Base-by-base conservation (phyloP, 495 filamentous ascomycete species). In the Xylaria curta region DNA sequence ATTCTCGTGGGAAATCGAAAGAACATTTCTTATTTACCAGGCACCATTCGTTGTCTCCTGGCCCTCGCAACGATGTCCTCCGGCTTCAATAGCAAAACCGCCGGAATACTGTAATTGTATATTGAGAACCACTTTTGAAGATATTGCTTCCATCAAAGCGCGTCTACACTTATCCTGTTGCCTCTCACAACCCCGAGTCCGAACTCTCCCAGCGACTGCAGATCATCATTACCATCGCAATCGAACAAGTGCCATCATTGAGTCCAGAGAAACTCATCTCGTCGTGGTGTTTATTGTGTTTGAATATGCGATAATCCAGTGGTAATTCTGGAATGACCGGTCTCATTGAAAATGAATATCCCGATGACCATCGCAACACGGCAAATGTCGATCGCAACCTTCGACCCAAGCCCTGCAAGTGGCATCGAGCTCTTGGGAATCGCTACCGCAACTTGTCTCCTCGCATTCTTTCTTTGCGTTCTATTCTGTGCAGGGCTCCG, bases 381-480 rank as follows among this genome's bases (percentile, higher is more conserved):
- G 7, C 47, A 64, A 21, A 53, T 70, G 60, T 56, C 68, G 0
- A 53, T 38, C 31, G 3, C 59, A 33, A 64, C 17, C 19, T 56
- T 56, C 47, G 49, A 46, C 13, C 59, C 44, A 21, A 62, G 44
- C 38, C 69, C 69, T 21, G 69, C 69, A 1, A 42, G 62, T 31
- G 21, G 53, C n/a, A n/a, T 66, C 26, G 69, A 71, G 53, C 40
- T 71, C 15, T 13, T 66, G 40, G 69, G 49, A 31, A 66, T 71
- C 28, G 69, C 62, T 24, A 51, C 53, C 7, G 53, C 69, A 26
- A 71, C 62, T 38, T 66, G 49, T n/a, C 51, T 71, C 42, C 69
- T 71, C 15, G 61, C 61, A 17, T 60, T 66, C 42, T 71, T 71
- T 33, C 61, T 71, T 13, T 71, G 36, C 19, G 1, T 36, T 33